Conservation (phyloP, 345 rosid genomes). For the Nephelium lappaceum region DNA sequence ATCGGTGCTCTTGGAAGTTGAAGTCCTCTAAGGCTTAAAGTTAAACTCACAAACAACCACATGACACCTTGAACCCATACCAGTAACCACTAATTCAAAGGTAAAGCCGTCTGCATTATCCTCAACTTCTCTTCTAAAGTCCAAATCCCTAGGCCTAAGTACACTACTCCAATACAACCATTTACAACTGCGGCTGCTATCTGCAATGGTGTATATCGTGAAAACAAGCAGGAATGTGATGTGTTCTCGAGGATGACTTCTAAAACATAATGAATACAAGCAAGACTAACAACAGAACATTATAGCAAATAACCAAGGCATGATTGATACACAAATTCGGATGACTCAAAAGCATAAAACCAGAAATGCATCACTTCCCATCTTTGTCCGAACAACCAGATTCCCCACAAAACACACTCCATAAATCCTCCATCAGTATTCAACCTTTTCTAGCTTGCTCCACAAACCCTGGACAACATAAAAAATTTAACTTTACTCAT, state of each 20-base stretch:
- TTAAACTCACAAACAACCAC: slow-evolving; percentile 58
- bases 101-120: slow-evolving; percentile 39
- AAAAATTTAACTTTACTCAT: not conserved
- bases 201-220: slow-evolving; percentile 43
- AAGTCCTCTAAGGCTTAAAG: slow-evolving; percentile 45
- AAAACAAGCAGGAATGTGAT: slow-evolving; percentile 23
- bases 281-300: slow-evolving; percentile 49
- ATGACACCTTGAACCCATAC: slow-evolving; percentile 64
- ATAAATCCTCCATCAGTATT: slow-evolving; percentile 40
- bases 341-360: slow-evolving; percentile 25
- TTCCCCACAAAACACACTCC: slow-evolving; percentile 69
- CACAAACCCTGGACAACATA: not conserved
- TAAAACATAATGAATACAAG: slow-evolving; percentile 47
- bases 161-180: slow-evolving; percentile 60
- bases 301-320: slow-evolving; percentile 49
- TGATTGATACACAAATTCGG: slow-evolving; percentile 57
- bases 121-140: slow-evolving; percentile 55
- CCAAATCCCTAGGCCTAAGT: slow-evolving; percentile 62
- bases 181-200: slow-evolving; percentile 52
- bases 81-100: slow-evolving; percentile 53
- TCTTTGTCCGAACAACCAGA: slow-evolving; percentile 30
- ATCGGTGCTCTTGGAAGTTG: slow-evolving; percentile 36
- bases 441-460: slow-evolving; percentile 15
- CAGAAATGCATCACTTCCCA: slow-evolving; percentile 27
- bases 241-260: slow-evolving; percentile 42